A percentile compares a stretch with the other conserved stretches of the same genome.
Evolutionary conservation across 2,329 filamentous ascomycete species (phyloP).

Genomic region (Onygena corvina): DNA sequence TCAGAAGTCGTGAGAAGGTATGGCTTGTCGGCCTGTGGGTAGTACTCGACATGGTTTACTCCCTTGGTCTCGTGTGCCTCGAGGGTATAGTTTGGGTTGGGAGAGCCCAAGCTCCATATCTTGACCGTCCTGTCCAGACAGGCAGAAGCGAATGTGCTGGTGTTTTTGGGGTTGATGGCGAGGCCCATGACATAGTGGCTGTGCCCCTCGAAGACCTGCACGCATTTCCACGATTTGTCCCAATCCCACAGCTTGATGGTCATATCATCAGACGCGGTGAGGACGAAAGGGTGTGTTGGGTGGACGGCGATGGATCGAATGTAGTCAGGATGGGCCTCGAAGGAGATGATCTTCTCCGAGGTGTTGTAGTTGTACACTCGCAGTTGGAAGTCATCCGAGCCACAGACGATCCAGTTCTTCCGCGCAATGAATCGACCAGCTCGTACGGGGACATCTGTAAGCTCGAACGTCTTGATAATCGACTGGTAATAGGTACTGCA

Average conservation of each 20-base stretch:
- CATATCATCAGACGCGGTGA: constrained; percentile 97
- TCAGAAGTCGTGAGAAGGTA: constrained; percentile 95
- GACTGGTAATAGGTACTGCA: constrained; percentile 38
- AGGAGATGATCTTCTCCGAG: constrained; percentile 92
- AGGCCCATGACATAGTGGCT: constrained; percentile 95
- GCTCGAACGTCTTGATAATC: constrained; percentile 96
- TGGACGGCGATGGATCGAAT: constrained; percentile 95
- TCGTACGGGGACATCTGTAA: constrained; percentile 94
- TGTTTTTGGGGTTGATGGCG: constrained; percentile 95
- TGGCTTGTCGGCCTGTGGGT: constrained; percentile 55
- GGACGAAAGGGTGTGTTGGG: constrained; percentile 85
- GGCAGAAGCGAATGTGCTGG: constrained; percentile 81
- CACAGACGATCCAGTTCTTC: constrained; percentile 98
- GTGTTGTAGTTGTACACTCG: constrained; percentile 99
- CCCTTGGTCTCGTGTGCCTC: constrained; percentile 96
- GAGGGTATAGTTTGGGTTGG: constrained; percentile 90
- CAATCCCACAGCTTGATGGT: constrained; percentile 98
- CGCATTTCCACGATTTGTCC: constrained; percentile 97
- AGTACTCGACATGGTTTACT: constrained; percentile 93
- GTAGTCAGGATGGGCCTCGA: constrained; percentile 96
- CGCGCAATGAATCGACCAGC: constrained; percentile 91
- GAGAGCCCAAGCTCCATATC: constrained; percentile 90
- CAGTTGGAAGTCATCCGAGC: constrained; percentile 78
- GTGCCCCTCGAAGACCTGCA: constrained; percentile 93
- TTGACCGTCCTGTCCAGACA: constrained; percentile 95